Percentiles rank a stretch among this genome's conserved stretches.
Evolutionary conservation across 139 green algal genomes (phyloP).

Genomic region (Chlorella sorokiniana): DNA sequence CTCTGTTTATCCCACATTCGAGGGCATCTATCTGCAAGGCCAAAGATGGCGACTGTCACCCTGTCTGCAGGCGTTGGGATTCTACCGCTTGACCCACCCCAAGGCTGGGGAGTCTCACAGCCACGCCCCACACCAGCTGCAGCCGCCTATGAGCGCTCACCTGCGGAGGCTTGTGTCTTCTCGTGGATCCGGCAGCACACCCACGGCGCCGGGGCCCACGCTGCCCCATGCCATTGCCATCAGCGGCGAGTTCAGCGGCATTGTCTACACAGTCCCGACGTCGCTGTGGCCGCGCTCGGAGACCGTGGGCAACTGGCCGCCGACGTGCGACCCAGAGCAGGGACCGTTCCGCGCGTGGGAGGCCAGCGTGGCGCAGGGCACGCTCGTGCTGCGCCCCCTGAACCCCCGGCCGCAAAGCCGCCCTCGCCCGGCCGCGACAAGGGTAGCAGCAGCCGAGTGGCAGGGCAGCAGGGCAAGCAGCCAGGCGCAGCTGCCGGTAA

Average conservation of each 20-base stretch:
- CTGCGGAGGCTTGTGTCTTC: neutral
- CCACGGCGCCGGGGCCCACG: neutral
- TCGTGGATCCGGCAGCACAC: neutral
- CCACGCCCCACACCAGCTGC: neutral
- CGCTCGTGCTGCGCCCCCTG: slow-evolving; percentile 33
- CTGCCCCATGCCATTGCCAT: slow-evolving; percentile 30
- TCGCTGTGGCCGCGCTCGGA: slow-evolving; percentile 24
- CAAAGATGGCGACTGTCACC: no score
- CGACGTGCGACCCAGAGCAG: neutral
- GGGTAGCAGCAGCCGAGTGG: neutral
- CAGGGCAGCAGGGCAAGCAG: neutral
- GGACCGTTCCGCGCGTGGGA: slow-evolving; percentile 23
- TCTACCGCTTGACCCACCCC: slow-evolving; percentile 27
- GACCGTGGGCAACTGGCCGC: slow-evolving; percentile 37
- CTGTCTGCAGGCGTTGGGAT: neutral
- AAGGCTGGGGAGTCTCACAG: neutral
- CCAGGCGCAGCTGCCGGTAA: neutral
- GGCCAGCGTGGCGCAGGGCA: slow-evolving; percentile 38
- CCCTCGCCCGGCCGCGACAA: slow-evolving; percentile 1
- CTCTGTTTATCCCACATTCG: neutral
- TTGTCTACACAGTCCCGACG: slow-evolving; percentile 38
- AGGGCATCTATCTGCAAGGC: no score
- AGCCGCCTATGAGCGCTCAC: neutral
- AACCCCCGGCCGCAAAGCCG: slow-evolving; percentile 15
- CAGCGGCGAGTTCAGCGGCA: slow-evolving; percentile 33